phyloP scores from a whole-genome alignment of 345 rosid genomes.

The Excoecaria agallocha region DNA sequence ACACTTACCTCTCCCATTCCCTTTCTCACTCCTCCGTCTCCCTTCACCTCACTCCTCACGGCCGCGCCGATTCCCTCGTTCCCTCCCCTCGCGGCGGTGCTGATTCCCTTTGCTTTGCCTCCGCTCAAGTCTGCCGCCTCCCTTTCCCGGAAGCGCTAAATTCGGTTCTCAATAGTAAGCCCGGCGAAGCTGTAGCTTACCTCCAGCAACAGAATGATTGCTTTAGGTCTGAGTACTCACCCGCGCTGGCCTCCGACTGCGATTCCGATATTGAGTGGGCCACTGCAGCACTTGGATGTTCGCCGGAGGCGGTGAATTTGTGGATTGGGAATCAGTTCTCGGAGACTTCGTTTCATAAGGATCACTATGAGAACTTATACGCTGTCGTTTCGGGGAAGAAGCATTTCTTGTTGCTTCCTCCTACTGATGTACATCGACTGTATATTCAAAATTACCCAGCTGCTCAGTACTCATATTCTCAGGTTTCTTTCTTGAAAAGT shows the following conservation, averaged over 20 bases:
- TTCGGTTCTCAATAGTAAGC: constrained; percentile 25
- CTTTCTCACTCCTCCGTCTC: constrained; percentile 64
- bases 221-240: constrained; percentile 61
- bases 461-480: constrained; percentile 53
- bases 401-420: constrained; percentile 79
- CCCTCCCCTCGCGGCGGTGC: neutral
- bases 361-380: constrained; percentile 85
- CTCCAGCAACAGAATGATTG: constrained; percentile 89
- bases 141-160: constrained; percentile 58
- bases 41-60: constrained; percentile 77
- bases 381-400: constrained; percentile 84
- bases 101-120: constrained; percentile 57
- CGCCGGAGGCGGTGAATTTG: constrained; percentile 88
- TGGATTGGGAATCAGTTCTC: constrained; percentile 82
- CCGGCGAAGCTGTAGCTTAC: constrained; percentile 44
- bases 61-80: constrained; percentile 69
- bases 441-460: constrained; percentile 63
- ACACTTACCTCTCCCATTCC: constrained; percentile 44
- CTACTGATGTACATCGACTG: constrained; percentile 79
- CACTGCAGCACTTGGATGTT: constrained; percentile 66
- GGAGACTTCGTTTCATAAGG: constrained; percentile 81
- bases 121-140: constrained; percentile 59
- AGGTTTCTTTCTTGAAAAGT: constrained; percentile 23
- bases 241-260: constrained; percentile 51
- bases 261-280: constrained; percentile 71